A percentile compares a stretch with the other conserved stretches of the same genome.
Evolutionary conservation across 1,139 yeast genomes (phyloP).

Genomic region (Pichia sp.): DNA sequence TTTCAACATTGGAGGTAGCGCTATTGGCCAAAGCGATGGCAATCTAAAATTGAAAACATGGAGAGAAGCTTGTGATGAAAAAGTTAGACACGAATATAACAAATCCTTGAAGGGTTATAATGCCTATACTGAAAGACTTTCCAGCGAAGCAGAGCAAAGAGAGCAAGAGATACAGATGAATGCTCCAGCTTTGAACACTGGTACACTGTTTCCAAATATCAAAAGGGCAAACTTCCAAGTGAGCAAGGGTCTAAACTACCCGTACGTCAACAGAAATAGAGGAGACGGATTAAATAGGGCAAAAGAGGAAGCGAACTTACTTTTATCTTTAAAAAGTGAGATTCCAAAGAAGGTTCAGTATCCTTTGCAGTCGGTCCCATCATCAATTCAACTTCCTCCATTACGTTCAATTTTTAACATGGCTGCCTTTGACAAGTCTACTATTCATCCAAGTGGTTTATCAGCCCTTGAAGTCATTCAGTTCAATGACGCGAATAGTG

Average conservation of each 20-base stretch:
- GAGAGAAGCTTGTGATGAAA: conserved; percentile 25
- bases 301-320: neutral
- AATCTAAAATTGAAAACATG: conserved; percentile 25
- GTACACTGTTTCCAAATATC: conserved; percentile 8
- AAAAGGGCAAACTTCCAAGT: conserved; percentile 5
- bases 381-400: conserved; percentile 13
- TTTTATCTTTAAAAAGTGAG: neutral
- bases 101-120: conserved; percentile 22
- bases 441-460: conserved; percentile 17
- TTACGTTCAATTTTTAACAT: conserved; percentile 11
- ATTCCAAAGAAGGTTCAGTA: neutral
- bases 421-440: conserved; percentile 17
- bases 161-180: neutral
- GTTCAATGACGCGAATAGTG: conserved; percentile 6
- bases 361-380: conserved; percentile 1
- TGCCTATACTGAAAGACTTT: conserved; percentile 17
- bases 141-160: neutral
- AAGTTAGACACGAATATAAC: conserved; percentile 24
- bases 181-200: conserved; percentile 5
- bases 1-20: conserved; percentile 30
- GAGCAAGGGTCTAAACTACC: conserved; percentile 4
- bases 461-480: conserved; percentile 9
- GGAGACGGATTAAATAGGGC: neutral
- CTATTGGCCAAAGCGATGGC: conserved; percentile 18
- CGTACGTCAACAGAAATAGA: conserved; percentile 1